Evolutionary conservation across 1,139 yeast genomes (phyloP).

Genomic region (Zhuliangozyma parablackwelliae): DNA sequence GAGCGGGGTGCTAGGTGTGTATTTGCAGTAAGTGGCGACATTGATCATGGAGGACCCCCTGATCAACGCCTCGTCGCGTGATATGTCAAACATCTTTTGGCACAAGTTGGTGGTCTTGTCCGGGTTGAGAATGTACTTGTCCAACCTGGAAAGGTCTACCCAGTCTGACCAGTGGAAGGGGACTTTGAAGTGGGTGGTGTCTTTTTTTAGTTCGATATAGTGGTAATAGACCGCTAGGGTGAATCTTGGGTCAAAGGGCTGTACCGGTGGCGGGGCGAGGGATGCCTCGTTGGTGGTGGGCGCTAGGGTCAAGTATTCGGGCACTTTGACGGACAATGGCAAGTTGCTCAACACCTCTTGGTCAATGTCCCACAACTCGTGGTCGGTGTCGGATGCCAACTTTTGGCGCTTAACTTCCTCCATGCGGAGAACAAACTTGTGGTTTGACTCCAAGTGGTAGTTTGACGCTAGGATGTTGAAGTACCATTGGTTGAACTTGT

Average conservation of each 20-base stretch:
- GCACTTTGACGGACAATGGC: slow-evolving; percentile 17
- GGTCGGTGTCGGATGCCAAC: slow-evolving; percentile 14
- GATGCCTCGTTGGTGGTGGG: slow-evolving; percentile 6
- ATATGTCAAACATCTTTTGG: slow-evolving; percentile 19
- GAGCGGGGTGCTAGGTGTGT: slow-evolving; percentile 14
- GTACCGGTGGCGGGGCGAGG: slow-evolving; percentile 27
- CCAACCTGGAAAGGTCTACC: slow-evolving; percentile 30
- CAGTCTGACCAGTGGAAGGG: slow-evolving; percentile 44
- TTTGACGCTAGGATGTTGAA: slow-evolving; percentile 16
- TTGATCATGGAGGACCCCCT: slow-evolving; percentile 12
- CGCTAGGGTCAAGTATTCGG: slow-evolving; percentile 12
- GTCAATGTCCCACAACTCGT: slow-evolving; percentile 27
- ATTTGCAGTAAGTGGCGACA: slow-evolving; percentile 20
- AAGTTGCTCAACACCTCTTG: slow-evolving; percentile 8
- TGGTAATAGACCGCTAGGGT: slow-evolving; percentile 40
- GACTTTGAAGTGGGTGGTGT: slow-evolving; percentile 9
- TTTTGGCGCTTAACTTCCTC: slow-evolving; percentile 12
- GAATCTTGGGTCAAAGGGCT: slow-evolving; percentile 49
- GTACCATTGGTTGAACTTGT: slow-evolving; percentile 16
- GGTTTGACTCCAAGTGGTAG: slow-evolving; percentile 17
- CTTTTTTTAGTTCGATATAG: slow-evolving; percentile 13
- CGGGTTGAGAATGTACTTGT: slow-evolving; percentile 19
- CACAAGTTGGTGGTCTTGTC: slow-evolving; percentile 13
- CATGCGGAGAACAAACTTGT: slow-evolving; percentile 13
- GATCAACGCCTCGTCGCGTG: slow-evolving; percentile 13